Conservation (phyloP, 108 stramenopile species). For the Conticribra weissflogii region DNA sequence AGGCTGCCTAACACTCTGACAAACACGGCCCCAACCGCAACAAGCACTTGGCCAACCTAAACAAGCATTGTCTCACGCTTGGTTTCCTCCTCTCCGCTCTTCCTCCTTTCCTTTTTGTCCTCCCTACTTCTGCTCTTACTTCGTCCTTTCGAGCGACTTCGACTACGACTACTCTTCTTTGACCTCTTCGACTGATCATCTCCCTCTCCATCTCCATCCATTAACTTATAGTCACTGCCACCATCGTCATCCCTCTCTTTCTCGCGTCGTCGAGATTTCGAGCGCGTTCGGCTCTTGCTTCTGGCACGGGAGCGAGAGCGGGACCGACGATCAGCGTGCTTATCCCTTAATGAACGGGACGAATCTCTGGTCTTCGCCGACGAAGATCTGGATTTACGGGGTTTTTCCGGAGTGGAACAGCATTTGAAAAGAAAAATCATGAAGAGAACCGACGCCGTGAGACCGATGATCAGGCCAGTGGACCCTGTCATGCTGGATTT, state of each 20-base stretch:
- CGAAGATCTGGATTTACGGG: slow-evolving; percentile 3
- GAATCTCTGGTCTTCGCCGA: slow-evolving; percentile 40
- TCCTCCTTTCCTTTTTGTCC: slow-evolving; percentile 15
- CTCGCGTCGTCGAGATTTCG: slow-evolving; percentile 27
- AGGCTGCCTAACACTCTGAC: too few relatives aligned
- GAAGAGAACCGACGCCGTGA: slow-evolving; percentile 51
- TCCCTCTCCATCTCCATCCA: slow-evolving; percentile 52
- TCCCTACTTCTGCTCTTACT: slow-evolving; percentile 40
- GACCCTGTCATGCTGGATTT: slow-evolving; percentile 8
- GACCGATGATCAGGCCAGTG: slow-evolving; percentile 38
- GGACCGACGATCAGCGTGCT: slow-evolving; percentile 52
- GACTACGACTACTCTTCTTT: slow-evolving; percentile 57
- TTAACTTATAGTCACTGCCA: slow-evolving; percentile 62
- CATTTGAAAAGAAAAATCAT: slow-evolving; percentile 56
- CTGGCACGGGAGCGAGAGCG: slow-evolving; percentile 45
- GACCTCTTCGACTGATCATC: slow-evolving; percentile 24
- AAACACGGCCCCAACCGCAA: too few relatives aligned
- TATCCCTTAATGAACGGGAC: slow-evolving; percentile 47
- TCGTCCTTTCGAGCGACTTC: slow-evolving; percentile 50
- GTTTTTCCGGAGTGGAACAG: slow-evolving; percentile 37
- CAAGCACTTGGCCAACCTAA: slow-evolving; percentile 5
- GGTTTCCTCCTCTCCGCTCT: neutral
- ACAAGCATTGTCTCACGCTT: slow-evolving; percentile 44
- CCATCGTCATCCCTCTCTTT: slow-evolving; percentile 4
- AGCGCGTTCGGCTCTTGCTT: slow-evolving; percentile 29